A percentile compares a stretch with the other conserved stretches of the same genome.
Evolutionary conservation across 1,284 basidiomycete species (phyloP).

Genomic region (Apiotrichum porosum): DNA sequence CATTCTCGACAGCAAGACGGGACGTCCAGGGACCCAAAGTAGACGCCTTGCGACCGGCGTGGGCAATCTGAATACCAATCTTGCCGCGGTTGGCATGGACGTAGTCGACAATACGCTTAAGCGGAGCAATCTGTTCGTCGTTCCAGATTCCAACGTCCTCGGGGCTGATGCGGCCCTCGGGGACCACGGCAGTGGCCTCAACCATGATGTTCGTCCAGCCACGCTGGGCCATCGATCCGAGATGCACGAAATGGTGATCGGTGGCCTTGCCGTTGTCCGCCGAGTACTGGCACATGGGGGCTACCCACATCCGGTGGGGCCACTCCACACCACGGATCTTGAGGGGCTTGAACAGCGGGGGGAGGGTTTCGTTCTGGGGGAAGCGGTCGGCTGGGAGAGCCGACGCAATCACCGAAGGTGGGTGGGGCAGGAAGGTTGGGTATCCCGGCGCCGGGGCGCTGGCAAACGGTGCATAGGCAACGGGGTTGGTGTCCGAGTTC

Average conservation of each 20-base stretch:
- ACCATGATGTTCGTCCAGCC: constrained; percentile 60
- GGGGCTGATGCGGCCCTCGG: constrained; percentile 63
- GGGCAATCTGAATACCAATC: constrained; percentile 72
- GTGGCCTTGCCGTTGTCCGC: constrained; percentile 64
- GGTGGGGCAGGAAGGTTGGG: constrained; percentile 50
- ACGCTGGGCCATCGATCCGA: constrained; percentile 53
- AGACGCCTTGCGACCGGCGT: constrained; percentile 69
- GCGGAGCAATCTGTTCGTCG: constrained; percentile 63
- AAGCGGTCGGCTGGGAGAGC: constrained; percentile 16
- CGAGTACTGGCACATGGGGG: constrained; percentile 68
- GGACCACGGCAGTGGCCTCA: constrained; percentile 65
- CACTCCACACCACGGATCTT: constrained; percentile 60
- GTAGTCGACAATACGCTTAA: constrained; percentile 67
- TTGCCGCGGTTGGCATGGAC: constrained; percentile 62
- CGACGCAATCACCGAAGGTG: constrained; percentile 60
- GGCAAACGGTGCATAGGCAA: constrained; percentile 10
- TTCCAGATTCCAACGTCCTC: constrained; percentile 62
- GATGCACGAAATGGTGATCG: constrained; percentile 73
- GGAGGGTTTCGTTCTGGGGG: constrained; percentile 46
- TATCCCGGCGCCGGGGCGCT: constrained; percentile 6
- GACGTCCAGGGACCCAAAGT: constrained; percentile 59
- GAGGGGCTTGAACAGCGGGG: constrained; percentile 63
- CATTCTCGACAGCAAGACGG: constrained; percentile 24
- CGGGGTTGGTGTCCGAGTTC: constrained; percentile 7
- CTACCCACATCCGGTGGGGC: constrained; percentile 55